Conservation (phyloP, 2,329 filamentous ascomycete species). For the Furcasterigmium sp. region DNA sequence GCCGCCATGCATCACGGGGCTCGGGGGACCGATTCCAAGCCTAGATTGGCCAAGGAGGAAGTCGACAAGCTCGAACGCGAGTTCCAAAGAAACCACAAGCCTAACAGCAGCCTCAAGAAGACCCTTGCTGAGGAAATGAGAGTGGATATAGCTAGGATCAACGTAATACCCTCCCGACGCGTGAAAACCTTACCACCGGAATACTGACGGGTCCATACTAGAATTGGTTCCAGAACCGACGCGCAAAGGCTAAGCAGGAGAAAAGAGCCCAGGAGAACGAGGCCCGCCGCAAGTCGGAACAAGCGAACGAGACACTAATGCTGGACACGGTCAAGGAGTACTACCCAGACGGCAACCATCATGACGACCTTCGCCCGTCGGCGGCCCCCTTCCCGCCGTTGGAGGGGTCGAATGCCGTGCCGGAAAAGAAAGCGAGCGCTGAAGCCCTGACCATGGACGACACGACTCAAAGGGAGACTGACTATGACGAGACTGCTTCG, state of each 20-base stretch:
- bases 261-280: constrained; percentile 49
- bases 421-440: not conserved
- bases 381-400: constrained; percentile 22
- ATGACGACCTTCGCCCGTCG: constrained; percentile 31
- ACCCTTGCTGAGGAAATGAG: constrained; percentile 55
- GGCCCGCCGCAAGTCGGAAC: constrained; percentile 24
- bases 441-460: not conserved
- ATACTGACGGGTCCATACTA: constrained; percentile 28
- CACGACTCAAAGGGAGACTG: constrained; percentile 1
- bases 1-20: constrained; percentile 13
- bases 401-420: not conserved
- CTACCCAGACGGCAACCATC: constrained; percentile 22
- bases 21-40: constrained; percentile 42
- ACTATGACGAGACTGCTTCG: constrained; percentile 10
- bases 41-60: constrained; percentile 52
- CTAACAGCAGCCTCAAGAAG: constrained; percentile 56
- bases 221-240: constrained; percentile 67
- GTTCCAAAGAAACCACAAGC: constrained; percentile 60
- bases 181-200: not conserved
- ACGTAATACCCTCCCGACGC: constrained; percentile 33
- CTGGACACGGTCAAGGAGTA: constrained; percentile 27
- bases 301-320: constrained; percentile 26
- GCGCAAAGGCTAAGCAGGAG: constrained; percentile 61
- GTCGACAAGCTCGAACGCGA: constrained; percentile 55
- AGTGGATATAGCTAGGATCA: constrained; percentile 59